A percentile compares a stretch with the other conserved stretches of the same genome.
phyloP scores from a whole-genome alignment of 805 yeast species.

The Suhomyces kilbournensis region DNA sequence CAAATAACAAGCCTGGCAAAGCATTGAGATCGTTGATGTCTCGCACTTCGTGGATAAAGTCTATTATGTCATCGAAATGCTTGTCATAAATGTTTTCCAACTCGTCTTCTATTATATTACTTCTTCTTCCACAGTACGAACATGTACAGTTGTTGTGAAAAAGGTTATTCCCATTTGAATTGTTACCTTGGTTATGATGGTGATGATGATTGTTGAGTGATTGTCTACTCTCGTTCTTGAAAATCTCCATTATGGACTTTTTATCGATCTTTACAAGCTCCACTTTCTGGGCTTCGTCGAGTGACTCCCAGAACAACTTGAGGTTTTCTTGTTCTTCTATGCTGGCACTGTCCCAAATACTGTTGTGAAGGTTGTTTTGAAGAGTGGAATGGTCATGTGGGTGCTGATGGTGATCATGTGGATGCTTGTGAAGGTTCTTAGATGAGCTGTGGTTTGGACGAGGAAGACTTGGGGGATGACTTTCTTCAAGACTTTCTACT shows the following conservation, averaged over 20 bases:
- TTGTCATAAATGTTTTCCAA: slow-evolving; percentile 70
- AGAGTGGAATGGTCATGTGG: slow-evolving; percentile 7
- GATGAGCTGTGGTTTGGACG: not conserved
- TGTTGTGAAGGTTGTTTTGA: slow-evolving; percentile 9
- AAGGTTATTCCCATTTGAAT: slow-evolving; percentile 4
- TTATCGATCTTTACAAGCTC: slow-evolving; percentile 64
- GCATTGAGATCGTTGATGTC: slow-evolving; percentile 37
- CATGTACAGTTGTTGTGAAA: slow-evolving; percentile 54
- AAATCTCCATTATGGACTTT: slow-evolving; percentile 61
- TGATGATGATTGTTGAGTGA: slow-evolving; percentile 5
- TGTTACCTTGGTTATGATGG: slow-evolving; percentile 5
- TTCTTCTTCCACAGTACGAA: slow-evolving; percentile 72
- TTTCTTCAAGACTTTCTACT: slow-evolving; percentile 52
- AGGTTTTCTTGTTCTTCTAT: slow-evolving; percentile 52
- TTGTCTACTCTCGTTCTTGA: slow-evolving; percentile 43
- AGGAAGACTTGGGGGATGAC: not conserved
- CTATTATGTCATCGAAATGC: slow-evolving; percentile 51
- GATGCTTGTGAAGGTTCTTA: not conserved
- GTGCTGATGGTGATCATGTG: slow-evolving; percentile 1
- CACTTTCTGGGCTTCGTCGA: slow-evolving; percentile 58
- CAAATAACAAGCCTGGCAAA: slow-evolving; percentile 33
- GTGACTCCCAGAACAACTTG: slow-evolving; percentile 62
- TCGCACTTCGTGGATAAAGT: slow-evolving; percentile 36
- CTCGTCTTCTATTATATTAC: slow-evolving; percentile 69
- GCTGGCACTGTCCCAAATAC: slow-evolving; percentile 47